Base-by-base conservation (phyloP, 129 eudicot genomes). In the Sambucus nigra region DNA sequence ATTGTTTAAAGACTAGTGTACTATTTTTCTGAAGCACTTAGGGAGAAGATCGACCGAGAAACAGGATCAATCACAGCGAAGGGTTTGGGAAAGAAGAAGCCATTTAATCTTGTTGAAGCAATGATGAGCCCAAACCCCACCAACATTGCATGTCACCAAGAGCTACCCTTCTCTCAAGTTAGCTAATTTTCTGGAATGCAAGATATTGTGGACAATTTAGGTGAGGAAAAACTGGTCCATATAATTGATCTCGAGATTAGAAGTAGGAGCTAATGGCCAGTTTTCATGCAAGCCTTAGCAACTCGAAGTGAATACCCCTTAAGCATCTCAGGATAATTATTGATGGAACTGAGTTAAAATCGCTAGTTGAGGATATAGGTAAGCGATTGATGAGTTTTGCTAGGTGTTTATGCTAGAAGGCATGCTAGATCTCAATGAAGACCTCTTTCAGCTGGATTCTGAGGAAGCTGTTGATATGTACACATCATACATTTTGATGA, bases 11-110 rank as follows among this genome's bases (percentile, higher is more conserved):
- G 94, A 45, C 27, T 83, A 47, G 88, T 73, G 5, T 48, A 66
- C 54, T 70, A 69, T 49, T 83, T 83, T 49, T 62, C 66, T 28
- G 65, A 67, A 52, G 79, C 94, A 23, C 84, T 83, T 55, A 45
- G 55, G 10, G 81, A 68, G 51, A 84, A 59, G 58, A 64, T 84
- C 7, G 59, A 44, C 32, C 47, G 55, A 11, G 84, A 79, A 79
- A 76, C 69, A 0, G 81, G 84, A 55, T 56, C 51, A 48, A 3
- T 61, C 2, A 35, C 60, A 0, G 3, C 29, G 18, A 44, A 16
- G 19, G 51, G 33, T 17, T 29, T 28, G n/a, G 47, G 29, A 22
- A 45, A 18, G 35, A 46, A 41, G 48, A 39, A 53, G 7, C 12
- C 15, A 1, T 8, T 5, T n/a, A 59, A 63, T 22, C 14, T 57